Percentiles rank a stretch among this genome's conserved stretches.
Conservation (phyloP, 768 basidiomycete genomes). For the Boletus subparvulus region DNA sequence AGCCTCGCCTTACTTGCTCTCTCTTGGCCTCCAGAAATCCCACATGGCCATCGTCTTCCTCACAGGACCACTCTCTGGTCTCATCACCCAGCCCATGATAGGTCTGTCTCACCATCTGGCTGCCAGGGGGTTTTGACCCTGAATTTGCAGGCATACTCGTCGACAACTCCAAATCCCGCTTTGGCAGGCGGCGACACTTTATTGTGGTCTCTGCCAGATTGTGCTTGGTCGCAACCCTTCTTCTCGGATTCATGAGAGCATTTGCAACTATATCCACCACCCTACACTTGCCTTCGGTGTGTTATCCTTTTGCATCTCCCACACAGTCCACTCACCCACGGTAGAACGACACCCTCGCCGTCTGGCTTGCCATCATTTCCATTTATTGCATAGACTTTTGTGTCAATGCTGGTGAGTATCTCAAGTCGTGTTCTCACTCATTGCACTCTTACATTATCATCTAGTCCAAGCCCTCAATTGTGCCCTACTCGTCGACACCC, state of each 20-base stretch:
- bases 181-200: conserved; percentile 84
- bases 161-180: conserved; percentile 79
- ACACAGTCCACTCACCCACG: background rate
- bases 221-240: conserved; percentile 68
- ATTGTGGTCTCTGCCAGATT: conserved; percentile 72
- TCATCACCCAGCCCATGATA: conserved; percentile 85
- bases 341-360: conserved; percentile 65
- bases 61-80: conserved; percentile 86
- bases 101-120: conserved; percentile 40
- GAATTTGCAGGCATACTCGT: conserved; percentile 55
- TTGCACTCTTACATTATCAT: too few species aligned
- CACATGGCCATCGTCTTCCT: too few species aligned
- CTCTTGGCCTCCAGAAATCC: too few species aligned
- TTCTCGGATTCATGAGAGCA: conserved; percentile 79
- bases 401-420: conserved; percentile 46
- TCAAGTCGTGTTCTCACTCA: background rate
- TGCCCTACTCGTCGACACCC: too few species aligned
- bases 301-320: conserved; percentile 3
- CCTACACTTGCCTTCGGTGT: conserved; percentile 34
- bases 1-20: conserved; percentile 89
- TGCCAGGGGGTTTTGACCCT: background rate
- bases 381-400: conserved; percentile 69
- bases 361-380: conserved; percentile 71
- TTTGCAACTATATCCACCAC: conserved; percentile 53
- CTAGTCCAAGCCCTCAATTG: too few species aligned